Base-by-base conservation (phyloP, 768 basidiomycete species). In the Tricholoma bakamatsutake region DNA sequence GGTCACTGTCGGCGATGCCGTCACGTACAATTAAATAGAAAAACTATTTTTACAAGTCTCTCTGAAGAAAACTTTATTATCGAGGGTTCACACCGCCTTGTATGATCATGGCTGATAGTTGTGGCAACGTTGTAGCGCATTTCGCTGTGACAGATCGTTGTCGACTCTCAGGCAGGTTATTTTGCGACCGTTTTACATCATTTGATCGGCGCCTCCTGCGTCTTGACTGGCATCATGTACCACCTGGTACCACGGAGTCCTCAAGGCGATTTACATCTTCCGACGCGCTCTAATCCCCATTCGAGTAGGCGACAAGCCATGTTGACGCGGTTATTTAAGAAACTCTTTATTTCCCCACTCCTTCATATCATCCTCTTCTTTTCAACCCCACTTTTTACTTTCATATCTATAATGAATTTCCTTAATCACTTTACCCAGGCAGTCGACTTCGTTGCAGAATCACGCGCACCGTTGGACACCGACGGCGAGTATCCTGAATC, bases 401-500 rank as follows among this genome's bases (percentile, higher is more conserved):
- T 15, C 30, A 54, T 24, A 31, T 15, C 34, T 39, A 17, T 50
- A 45, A 27, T 50, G 42, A 33, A 33, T 8, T 11, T 70, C 40
- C 24, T 66, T 12, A 60, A 60, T 48, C 59, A 50, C 28, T 35
- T 70, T 30, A 64, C 71, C 12, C 54, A 61, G 28, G 49, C 52
- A 31, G 50, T 64, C 28, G 73, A 75, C 59, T 60, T 56, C 28
- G 21, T 55, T 17, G 21, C 42, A 5, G 66, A 66, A 39, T 54
- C 61, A 28, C 54, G 15, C 11, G 69, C 70, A 7, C 71, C 73
- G 7, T 55, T 73, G 60, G 58, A 76, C 54, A 62, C 66, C 0
- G 69, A 76, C 60, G 76, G 75, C 42, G 72, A 64, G 7, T 62
- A 35, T 24, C 67, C 67, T 18, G 21, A 24, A 24, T 51, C 57